phyloP scores from a whole-genome alignment of 2,329 filamentous ascomycete species.

The Setomelanomma holmii region DNA sequence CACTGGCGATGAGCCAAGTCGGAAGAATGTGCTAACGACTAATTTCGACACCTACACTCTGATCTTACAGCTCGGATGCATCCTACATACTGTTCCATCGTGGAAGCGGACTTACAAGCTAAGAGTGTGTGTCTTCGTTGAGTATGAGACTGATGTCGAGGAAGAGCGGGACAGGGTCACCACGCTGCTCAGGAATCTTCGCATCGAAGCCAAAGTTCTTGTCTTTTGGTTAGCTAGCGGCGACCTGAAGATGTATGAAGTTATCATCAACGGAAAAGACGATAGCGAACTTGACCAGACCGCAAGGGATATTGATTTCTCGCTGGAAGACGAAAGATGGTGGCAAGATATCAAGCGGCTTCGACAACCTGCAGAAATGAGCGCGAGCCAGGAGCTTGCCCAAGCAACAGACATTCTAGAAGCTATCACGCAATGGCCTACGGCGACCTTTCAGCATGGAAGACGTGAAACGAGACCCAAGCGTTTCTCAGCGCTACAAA shows the following conservation, averaged over 20 bases:
- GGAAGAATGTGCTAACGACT: conserved; percentile 74
- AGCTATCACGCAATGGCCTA: conserved; percentile 59
- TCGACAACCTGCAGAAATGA: conserved; percentile 46
- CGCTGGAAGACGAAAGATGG: conserved; percentile 77
- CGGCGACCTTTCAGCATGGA: conserved; percentile 60
- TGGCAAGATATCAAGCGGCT: conserved; percentile 75
- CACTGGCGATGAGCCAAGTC: conserved; percentile 51
- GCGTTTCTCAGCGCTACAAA: conserved; percentile 66
- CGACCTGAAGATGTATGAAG: conserved; percentile 73
- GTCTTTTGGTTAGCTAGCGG: conserved; percentile 85
- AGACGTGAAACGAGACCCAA: conserved; percentile 52
- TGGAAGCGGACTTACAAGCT: conserved; percentile 78
- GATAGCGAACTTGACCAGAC: conserved; percentile 61
- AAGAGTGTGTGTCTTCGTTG: conserved; percentile 85
- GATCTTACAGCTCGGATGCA: conserved; percentile 87
- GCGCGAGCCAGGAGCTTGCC: conserved; percentile 54
- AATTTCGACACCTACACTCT: conserved; percentile 92
- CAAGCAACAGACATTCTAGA: conserved; percentile 55
- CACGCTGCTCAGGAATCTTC: conserved; percentile 77
- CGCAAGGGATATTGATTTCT: conserved; percentile 68
- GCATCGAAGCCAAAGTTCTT: conserved; percentile 78
- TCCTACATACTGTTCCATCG: conserved; percentile 78
- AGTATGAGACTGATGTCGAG: conserved; percentile 83
- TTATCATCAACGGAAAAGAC: conserved; percentile 74
- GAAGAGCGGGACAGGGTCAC: conserved; percentile 77